Conservation (phyloP, 2,329 filamentous ascomycete genomes). For the Pseudonectria buxi region DNA sequence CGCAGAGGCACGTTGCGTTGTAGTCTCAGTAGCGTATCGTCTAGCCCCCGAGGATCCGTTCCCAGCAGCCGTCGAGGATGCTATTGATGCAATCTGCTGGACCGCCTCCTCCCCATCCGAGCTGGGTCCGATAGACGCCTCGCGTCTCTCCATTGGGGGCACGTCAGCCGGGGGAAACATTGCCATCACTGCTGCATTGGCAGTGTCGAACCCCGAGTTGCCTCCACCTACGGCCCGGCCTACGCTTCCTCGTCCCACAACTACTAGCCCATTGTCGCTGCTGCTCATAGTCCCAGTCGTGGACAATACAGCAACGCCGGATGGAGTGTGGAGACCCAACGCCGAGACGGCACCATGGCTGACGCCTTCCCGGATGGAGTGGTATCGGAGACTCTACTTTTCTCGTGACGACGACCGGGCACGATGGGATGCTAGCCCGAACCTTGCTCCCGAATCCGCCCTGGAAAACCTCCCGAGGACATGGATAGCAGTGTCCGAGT, state of each 20-base stretch:
- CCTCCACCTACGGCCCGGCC: conserved; percentile 13
- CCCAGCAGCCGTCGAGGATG: conserved; percentile 29
- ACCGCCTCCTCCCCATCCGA: conserved; percentile 13
- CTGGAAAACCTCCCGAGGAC: conserved; percentile 22
- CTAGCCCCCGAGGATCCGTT: conserved; percentile 30
- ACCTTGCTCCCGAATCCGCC: conserved; percentile 18
- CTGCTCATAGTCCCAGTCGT: conserved; percentile 27
- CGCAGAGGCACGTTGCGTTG: conserved; percentile 18
- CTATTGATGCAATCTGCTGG: conserved; percentile 26
- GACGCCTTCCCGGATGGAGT: conserved; percentile 27
- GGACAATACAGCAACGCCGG: conserved; percentile 27
- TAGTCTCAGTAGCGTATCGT: conserved; percentile 28
- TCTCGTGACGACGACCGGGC: conserved; percentile 14
- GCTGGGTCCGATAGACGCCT: conserved; percentile 18
- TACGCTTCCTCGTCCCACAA: conserved; percentile 6
- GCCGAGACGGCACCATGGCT: conserved; percentile 27
- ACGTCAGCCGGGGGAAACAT: conserved; percentile 24
- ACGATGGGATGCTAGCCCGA: conserved; percentile 28
- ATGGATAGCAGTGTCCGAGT: conserved; percentile 26
- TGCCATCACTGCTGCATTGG: conserved; percentile 16
- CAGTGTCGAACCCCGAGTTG: conserved; percentile 9
- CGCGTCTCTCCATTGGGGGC: conserved; percentile 24
- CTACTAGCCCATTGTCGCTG: conserved; percentile 7
- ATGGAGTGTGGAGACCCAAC: conserved; percentile 18
- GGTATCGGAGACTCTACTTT: conserved; percentile 31